Evolutionary conservation across 2,329 filamentous ascomycete species (phyloP), one percentile per base, ranked within the genome.

Genomic region (Stachybotrys elegans): DNA sequence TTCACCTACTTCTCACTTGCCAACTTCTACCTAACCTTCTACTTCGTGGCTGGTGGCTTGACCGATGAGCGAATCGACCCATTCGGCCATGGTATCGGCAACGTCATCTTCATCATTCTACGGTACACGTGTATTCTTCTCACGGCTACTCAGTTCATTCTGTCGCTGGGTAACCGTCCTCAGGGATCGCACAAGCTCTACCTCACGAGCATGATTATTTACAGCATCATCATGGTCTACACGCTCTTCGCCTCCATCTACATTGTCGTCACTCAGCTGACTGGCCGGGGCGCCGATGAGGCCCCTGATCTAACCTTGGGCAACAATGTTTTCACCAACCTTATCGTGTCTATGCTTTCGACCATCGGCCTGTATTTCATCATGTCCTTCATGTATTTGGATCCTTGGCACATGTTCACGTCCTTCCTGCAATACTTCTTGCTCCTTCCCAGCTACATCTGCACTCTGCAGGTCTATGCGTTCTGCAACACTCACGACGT

Each of bases 401-500:
- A 98, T 56, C 93, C 93, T 0, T 98, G 93, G 93, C 93, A 98
- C 73, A 93, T 98, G 87, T 86, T 98, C 69, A 98, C 93, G 12
- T 92, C 85, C 0, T 83, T 88, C 0, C 80, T 76, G 1, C 91
- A 96, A 63, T 98, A 98, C 73, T 96, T 98, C 63, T 78, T 91
- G 38, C 81, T 98, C 21, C 75, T 98, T 27, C 93, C 93, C 0
- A 84, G 78, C 31, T 98, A 97, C 71, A 95, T 98, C 67, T 97
- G 93, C 72, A 97, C 89, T 0, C 77, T 98, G 3, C 93, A 98
- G 66, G 90, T 97, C 17, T 98, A 98, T 68, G 93, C 93, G 35
- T 98, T 98, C 68, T 97, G 56, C 37, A 58, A 58, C 45, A 58
- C 56, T 2, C 56, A 58, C 43, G 56, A 58, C 40, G 56, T 58